Evolutionary conservation across 2,329 filamentous ascomycete genomes (phyloP).

Genomic region (Pseudogymnoascus sp.): DNA sequence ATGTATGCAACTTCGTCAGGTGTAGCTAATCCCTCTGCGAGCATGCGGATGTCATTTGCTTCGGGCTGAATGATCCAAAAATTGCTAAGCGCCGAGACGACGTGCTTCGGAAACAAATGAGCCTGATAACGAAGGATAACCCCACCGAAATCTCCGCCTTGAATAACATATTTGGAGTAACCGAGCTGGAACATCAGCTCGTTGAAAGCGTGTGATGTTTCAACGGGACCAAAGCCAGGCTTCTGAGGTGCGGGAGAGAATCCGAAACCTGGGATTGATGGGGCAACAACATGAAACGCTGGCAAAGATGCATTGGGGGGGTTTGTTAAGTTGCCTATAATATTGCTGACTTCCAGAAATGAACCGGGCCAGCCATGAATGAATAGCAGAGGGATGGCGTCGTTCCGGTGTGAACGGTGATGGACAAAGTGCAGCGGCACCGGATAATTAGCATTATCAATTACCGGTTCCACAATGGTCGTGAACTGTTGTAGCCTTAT

Average conservation of each 20-base stretch:
- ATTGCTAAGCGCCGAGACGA: constrained; percentile 12
- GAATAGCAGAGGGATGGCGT: constrained; percentile 36
- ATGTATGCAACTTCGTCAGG: constrained; percentile 11
- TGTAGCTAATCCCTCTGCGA: neutral
- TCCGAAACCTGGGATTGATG: constrained; percentile 38
- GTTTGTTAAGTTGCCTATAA: constrained; percentile 30
- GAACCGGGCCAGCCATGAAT: constrained; percentile 39
- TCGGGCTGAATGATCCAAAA: constrained; percentile 14
- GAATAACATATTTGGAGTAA: constrained; percentile 22
- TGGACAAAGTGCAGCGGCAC: constrained; percentile 28
- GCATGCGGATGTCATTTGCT: constrained; percentile 10
- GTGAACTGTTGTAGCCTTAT: constrained; percentile 22
- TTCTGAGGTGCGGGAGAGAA: constrained; percentile 32
- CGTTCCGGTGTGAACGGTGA: constrained; percentile 19
- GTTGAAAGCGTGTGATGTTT: constrained; percentile 30
- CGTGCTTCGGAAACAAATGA: neutral
- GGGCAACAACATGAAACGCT: constrained; percentile 42
- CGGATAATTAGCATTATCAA: constrained; percentile 31
- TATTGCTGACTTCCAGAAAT: constrained; percentile 32
- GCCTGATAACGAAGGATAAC: neutral
- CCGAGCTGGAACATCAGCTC: constrained; percentile 36
- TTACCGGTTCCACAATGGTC: constrained; percentile 36
- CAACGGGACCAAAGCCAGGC: constrained; percentile 27
- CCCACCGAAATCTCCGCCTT: neutral
- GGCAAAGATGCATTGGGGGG: constrained; percentile 24